phyloP scores from a whole-genome alignment of 1,284 basidiomycete species.

The Neonothopanus nambi region DNA sequence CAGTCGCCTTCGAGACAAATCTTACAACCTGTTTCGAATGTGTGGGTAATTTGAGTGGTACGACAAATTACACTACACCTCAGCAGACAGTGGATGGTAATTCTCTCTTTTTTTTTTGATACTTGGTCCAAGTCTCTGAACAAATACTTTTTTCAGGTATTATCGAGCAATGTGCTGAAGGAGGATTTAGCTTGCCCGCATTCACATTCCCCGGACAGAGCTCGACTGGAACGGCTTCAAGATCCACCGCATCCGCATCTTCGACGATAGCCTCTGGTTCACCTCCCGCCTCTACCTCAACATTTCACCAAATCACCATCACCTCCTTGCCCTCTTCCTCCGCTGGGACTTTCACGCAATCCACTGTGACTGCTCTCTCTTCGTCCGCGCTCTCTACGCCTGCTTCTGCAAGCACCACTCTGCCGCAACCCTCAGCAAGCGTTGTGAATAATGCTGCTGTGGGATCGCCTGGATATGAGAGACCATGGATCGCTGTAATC shows the following conservation, averaged over 20 bases:
- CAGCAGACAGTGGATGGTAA: constrained; percentile 5
- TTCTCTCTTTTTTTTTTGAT: neutral
- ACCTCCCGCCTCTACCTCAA: neutral
- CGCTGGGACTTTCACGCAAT: neutral
- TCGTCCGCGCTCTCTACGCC: neutral
- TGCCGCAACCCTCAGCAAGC: neutral
- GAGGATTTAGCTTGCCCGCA: constrained; percentile 1
- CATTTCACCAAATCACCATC: neutral
- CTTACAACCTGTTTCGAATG: constrained; percentile 5
- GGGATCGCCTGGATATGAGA: neutral
- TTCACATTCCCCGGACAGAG: constrained; percentile 10
- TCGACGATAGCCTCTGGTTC: too few relatives aligned
- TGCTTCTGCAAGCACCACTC: neutral
- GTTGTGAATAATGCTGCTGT: neutral
- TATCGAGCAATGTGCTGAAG: constrained; percentile 2
- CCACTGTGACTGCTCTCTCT: constrained; percentile 5
- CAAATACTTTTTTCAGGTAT: neutral
- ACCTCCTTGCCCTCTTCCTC: neutral
- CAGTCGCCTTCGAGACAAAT: neutral
- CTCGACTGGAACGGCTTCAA: constrained; percentile 1
- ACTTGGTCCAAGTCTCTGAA: too few relatives aligned
- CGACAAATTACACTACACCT: constrained; percentile 1
- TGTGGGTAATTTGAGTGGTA: neutral
- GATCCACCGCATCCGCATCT: neutral
- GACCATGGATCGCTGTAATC: neutral